A percentile compares a stretch with the other conserved stretches of the same genome.
These are phyloP conservation scores for Populus nigra DNA, from an alignment of 345 rosid genomes.

Conservation along the genomic window DNA sequence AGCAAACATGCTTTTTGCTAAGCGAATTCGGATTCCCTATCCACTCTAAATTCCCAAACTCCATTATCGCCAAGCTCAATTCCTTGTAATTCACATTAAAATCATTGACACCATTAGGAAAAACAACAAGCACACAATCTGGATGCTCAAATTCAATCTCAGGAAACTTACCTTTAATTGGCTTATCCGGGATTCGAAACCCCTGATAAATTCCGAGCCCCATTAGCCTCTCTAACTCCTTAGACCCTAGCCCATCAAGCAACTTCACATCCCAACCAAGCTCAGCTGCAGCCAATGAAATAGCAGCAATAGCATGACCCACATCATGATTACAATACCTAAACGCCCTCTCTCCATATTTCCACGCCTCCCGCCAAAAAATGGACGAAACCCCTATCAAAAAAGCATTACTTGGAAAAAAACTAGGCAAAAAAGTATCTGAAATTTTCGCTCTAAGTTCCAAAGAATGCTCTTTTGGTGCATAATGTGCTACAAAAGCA, in stretches of 20 bases:
- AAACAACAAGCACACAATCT: slow-evolving; percentile 74
- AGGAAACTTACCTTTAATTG: slow-evolving; percentile 48
- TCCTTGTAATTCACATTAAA: slow-evolving; percentile 46
- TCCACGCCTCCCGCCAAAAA: slow-evolving; percentile 96
- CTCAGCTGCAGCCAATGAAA: slow-evolving; percentile 68
- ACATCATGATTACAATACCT: slow-evolving; percentile 86
- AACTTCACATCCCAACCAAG: slow-evolving; percentile 93
- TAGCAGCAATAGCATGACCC: slow-evolving; percentile 78
- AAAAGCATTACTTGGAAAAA: slow-evolving; percentile 56
- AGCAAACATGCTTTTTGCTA: slow-evolving; percentile 72
- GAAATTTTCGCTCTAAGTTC: slow-evolving; percentile 72
- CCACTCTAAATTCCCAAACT: slow-evolving; percentile 56
- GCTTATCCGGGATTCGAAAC: slow-evolving; percentile 37
- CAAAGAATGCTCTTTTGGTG: slow-evolving; percentile 71
- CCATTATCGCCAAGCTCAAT: slow-evolving; percentile 36
- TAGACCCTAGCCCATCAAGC: slow-evolving; percentile 70
- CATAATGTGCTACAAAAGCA: slow-evolving; percentile 73
- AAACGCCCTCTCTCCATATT: slow-evolving; percentile 85
- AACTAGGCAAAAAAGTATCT: slow-evolving; percentile 36
- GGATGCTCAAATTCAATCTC: slow-evolving; percentile 82
- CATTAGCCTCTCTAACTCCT: slow-evolving; percentile 58
- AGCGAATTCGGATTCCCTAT: slow-evolving; percentile 63
- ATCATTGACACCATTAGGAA: slow-evolving; percentile 45
- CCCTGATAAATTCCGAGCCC: slow-evolving; percentile 48
- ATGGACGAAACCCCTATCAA: slow-evolving; percentile 68